phyloP scores from a whole-genome alignment of 495 filamentous ascomycete genomes.

The Neurospora hispaniola region DNA sequence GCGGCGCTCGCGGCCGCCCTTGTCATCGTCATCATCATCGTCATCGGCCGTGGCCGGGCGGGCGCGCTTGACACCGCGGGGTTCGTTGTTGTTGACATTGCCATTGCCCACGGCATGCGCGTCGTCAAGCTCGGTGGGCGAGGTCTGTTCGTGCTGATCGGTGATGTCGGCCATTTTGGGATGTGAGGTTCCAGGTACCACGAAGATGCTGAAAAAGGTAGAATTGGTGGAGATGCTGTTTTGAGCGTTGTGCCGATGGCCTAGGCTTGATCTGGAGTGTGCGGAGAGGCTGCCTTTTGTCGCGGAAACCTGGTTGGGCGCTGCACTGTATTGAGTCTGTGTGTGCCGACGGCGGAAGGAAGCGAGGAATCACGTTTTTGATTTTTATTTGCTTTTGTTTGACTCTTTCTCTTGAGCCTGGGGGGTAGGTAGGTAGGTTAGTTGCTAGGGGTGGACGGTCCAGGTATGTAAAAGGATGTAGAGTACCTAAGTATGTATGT shows the following conservation, averaged over 20 bases:
- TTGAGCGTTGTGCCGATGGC: slow-evolving; percentile 48
- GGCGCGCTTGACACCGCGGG: slow-evolving; percentile 80
- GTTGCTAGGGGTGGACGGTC: slow-evolving; percentile 6
- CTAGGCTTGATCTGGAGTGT: slow-evolving; percentile 48
- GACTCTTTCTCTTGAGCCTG: slow-evolving; percentile 5
- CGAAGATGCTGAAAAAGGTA: slow-evolving; percentile 32
- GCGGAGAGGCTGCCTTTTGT: slow-evolving; percentile 42
- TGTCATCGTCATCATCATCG: slow-evolving; percentile 97
- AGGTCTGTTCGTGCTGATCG: slow-evolving; percentile 49
- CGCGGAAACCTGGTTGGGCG: slow-evolving; percentile 43
- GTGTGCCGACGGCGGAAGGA: slow-evolving; percentile 31
- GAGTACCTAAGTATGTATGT: not conserved
- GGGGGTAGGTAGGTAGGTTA: slow-evolving; percentile 3
- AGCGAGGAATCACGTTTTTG: slow-evolving; percentile 31
- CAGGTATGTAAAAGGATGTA: slow-evolving; percentile 11
- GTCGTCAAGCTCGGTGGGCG: slow-evolving; percentile 51
- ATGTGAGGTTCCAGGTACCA: slow-evolving; percentile 35
- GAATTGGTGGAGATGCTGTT: slow-evolving; percentile 45
- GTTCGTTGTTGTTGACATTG: slow-evolving; percentile 46
- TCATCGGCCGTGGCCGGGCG: slow-evolving; percentile 79
- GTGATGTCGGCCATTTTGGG: slow-evolving; percentile 49
- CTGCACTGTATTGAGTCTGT: slow-evolving; percentile 44
- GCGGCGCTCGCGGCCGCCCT: slow-evolving; percentile 93
- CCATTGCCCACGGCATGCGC: slow-evolving; percentile 54
- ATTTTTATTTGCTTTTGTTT: slow-evolving; percentile 31